These are phyloP conservation scores for Glycine latifolia DNA, from an alignment of 306 rosid genomes.

Conservation along the genomic window DNA sequence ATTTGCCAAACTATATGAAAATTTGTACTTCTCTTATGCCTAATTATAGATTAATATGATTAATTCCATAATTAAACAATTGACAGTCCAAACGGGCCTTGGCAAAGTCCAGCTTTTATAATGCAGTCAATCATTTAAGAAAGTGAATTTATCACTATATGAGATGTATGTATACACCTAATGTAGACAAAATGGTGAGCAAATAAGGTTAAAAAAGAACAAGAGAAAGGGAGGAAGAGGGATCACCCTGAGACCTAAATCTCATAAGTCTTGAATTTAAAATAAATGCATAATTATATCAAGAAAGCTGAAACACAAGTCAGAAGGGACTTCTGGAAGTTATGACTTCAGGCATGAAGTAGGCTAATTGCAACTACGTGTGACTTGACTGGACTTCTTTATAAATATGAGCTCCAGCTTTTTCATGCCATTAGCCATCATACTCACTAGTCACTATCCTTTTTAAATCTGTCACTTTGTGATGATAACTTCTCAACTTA, in stretches of 20 bases:
- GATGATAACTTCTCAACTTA: too few species aligned
- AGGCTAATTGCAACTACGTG: neutral
- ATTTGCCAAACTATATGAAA: neutral
- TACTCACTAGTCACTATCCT: neutral
- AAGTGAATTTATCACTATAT: too few species aligned
- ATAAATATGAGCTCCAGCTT: neutral
- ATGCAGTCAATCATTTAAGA: too few species aligned
- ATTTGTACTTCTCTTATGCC: too few species aligned
- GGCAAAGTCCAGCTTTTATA: neutral
- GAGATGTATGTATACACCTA: too few species aligned
- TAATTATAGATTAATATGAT: neutral
- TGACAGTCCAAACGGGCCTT: slow-evolving; percentile 14
- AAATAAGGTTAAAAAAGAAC: neutral
- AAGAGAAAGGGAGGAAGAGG: neutral
- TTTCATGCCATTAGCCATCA: slow-evolving; percentile 27
- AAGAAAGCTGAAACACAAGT: neutral
- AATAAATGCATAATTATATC: too few species aligned
- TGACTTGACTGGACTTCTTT: neutral
- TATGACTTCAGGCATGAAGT: neutral
- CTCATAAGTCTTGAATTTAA: neutral
- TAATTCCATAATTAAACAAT: neutral
- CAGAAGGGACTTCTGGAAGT: neutral
- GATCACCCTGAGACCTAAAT: neutral
- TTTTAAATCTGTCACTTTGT: neutral
- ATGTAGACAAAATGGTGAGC: neutral